Conservation (phyloP, 441 rosid species). For the Manihot esculenta region DNA sequence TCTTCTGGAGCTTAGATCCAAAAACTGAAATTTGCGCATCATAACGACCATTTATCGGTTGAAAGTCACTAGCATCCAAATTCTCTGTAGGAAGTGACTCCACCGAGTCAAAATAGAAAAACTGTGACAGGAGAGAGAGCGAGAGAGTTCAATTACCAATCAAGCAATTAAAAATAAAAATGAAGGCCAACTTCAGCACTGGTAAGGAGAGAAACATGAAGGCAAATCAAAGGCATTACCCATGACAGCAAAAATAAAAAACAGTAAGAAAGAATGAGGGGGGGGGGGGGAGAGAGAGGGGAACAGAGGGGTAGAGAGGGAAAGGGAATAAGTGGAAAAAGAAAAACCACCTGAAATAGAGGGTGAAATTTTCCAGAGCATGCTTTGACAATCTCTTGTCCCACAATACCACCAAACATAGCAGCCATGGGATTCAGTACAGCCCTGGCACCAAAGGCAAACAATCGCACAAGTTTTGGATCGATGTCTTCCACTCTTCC, state of each 20-base stretch:
- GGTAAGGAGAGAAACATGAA: no score
- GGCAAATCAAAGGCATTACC: no score
- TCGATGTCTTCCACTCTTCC: constrained; percentile 64
- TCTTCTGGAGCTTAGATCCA: constrained; percentile 86
- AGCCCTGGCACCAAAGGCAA: constrained; percentile 90
- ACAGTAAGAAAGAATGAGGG: no score
- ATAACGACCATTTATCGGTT: constrained; percentile 65
- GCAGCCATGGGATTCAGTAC: constrained; percentile 97
- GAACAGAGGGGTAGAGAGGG: no score
- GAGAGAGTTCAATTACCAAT: no score
- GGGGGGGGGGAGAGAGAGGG: no score
- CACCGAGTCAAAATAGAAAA: constrained; percentile 89
- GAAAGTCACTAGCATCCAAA: constrained; percentile 55
- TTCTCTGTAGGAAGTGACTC: constrained; percentile 80
- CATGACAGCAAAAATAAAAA: no score
- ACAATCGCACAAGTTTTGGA: constrained; percentile 64
- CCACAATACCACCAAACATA: constrained; percentile 94
- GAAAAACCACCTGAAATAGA: constrained; percentile 87
- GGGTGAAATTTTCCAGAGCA: constrained; percentile 97
- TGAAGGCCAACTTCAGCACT: no score
- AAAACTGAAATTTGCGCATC: constrained; percentile 95
- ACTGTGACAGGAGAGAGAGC: constrained; percentile 47
- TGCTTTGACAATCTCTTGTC: constrained; percentile 94
- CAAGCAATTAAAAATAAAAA: no score
- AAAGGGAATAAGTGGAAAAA: no score